Base-by-base conservation (phyloP, 2,329 filamentous ascomycete species). In the Catunica adiposa region DNA sequence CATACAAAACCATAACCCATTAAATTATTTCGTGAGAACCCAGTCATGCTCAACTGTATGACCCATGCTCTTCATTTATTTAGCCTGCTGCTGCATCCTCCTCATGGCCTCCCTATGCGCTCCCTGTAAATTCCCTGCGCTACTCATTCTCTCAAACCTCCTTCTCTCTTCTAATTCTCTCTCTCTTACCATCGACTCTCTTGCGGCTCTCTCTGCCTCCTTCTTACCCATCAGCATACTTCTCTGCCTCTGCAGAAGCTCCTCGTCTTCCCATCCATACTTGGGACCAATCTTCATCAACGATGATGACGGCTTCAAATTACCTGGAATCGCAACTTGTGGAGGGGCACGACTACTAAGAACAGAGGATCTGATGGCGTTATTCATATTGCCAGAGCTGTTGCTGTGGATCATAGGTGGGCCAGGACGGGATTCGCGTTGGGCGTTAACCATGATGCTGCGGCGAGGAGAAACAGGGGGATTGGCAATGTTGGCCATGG, bases 31-130 rank as follows among this genome's bases (percentile, higher is more conserved):
- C 1, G 31, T 51, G 31, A 44, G 2, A 8, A 15, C 20, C 40
- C 20, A 8, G 8, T 44, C 20, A 17, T 17, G 2, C 22, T 14
- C 20, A 9, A 34, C 29, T 38, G 22, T 52, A n/a, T n/a, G n/a
- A n/a, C n/a, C n/a, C n/a, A n/a, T n/a, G n/a, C 50, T 22, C 20
- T 22, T 37, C 22, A 15, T 44, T 51, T 48, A 60, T 23, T 55
- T 51, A 2, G 54, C 57, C 46, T 53, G 40, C 15, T 55, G 48
- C 63, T 95, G 89, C 82, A 96, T 84, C 66, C 75, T 82, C 60
- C 84, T 75, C 77, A 96, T 76, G 1, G 84, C 86, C 60, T 89
- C 83, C 20, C 84, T 76, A 66, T 96, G 89, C 22, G 82, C 76
- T 48, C 86, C 83, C 53, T 85, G 72, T 71, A 94, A 77, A 60